phyloP scores from a whole-genome alignment of 2,329 filamentous ascomycete genomes.

The Paraconiothyrium brasiliense region DNA sequence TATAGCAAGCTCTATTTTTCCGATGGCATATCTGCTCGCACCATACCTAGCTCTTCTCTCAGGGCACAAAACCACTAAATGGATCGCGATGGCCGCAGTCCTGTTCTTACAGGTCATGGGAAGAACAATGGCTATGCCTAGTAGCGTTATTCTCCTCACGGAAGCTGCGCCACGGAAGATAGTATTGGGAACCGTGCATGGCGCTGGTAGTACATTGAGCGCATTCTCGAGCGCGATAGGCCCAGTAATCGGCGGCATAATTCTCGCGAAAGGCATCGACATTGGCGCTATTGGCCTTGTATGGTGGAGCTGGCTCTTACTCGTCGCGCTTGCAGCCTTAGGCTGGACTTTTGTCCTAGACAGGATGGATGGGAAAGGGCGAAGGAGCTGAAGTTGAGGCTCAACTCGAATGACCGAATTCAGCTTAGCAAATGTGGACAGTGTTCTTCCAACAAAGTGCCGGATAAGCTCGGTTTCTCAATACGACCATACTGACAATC shows the following conservation, averaged over 20 bases:
- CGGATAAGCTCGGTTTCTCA: not conserved
- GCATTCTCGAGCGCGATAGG: slow-evolving; percentile 67
- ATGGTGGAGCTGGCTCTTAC: slow-evolving; percentile 63
- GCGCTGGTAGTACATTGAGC: slow-evolving; percentile 65
- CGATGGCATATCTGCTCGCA: slow-evolving; percentile 52
- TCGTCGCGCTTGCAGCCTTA: slow-evolving; percentile 58
- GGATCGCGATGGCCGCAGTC: slow-evolving; percentile 50
- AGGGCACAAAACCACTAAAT: slow-evolving; percentile 43
- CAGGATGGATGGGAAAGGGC: slow-evolving; percentile 68
- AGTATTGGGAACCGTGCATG: slow-evolving; percentile 65
- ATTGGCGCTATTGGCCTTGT: slow-evolving; percentile 64
- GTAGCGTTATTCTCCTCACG: slow-evolving; percentile 67
- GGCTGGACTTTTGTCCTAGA: slow-evolving; percentile 65
- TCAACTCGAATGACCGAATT: not conserved
- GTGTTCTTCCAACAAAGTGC: not conserved
- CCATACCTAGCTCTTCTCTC: slow-evolving; percentile 54
- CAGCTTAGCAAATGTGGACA: too few species aligned
- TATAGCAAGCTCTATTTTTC: slow-evolving; percentile 53
- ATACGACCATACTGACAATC: too few species aligned
- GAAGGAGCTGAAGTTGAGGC: slow-evolving; percentile 27
- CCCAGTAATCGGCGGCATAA: slow-evolving; percentile 64
- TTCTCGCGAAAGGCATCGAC: slow-evolving; percentile 67
- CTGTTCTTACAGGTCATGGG: slow-evolving; percentile 54
- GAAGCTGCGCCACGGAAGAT: slow-evolving; percentile 64
- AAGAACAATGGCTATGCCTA: slow-evolving; percentile 63